These are phyloP conservation scores for Ramalina intermedia DNA, from an alignment of 495 filamentous ascomycete genomes.

Conservation along the genomic window DNA sequence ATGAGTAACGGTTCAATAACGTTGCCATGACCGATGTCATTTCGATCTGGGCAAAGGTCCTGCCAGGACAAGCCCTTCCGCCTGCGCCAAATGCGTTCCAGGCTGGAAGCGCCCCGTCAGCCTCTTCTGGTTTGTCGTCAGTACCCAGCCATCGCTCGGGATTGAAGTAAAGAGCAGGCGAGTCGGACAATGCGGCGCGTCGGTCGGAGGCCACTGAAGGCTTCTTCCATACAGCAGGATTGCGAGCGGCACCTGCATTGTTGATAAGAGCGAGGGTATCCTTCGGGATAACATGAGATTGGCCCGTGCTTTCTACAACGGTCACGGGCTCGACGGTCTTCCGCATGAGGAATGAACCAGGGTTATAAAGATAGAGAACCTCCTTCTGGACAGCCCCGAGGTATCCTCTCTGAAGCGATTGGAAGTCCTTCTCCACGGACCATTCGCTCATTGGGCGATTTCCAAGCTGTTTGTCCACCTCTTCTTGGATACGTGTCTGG, in stretches of 20 bases:
- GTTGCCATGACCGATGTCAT: conserved; percentile 3
- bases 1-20: neutral
- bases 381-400: neutral
- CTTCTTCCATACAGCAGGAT: too few species aligned
- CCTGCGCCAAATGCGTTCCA: neutral
- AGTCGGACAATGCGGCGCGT: too few species aligned
- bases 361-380: neutral
- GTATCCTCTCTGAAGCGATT: neutral
- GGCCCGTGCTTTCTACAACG: too few species aligned
- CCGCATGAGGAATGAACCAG: neutral
- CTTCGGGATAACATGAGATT: too few species aligned
- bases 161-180: neutral
- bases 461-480: too few species aligned
- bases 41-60: neutral
- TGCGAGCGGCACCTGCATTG: too few species aligned
- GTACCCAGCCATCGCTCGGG: conserved; percentile 1
- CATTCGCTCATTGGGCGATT: too few species aligned
- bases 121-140: neutral
- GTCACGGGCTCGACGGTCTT: too few species aligned
- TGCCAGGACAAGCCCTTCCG: neutral
- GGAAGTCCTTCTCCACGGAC: too few species aligned
- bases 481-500: neutral
- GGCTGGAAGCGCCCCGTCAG: neutral
- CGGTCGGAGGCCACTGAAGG: too few species aligned
- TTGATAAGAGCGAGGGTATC: too few species aligned